Conservation (phyloP, 768 basidiomycete genomes). For the Mycena chlorophos region DNA sequence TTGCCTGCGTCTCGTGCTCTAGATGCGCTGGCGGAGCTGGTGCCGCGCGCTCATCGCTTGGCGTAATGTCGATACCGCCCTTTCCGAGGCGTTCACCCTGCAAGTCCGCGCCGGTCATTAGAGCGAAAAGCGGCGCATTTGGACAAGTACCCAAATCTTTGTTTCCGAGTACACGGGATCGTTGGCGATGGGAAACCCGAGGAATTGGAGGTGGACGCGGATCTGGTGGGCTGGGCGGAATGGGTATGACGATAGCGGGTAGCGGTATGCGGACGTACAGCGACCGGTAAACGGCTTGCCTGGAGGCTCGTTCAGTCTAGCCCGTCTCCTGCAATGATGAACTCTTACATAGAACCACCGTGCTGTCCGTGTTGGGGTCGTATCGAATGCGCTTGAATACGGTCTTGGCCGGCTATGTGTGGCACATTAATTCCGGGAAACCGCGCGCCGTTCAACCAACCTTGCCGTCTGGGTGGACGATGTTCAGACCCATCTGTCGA, state of each 20-base stretch:
- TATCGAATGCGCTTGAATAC: slow-evolving; percentile 83
- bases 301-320: slow-evolving; percentile 29
- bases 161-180: slow-evolving; percentile 89
- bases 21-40: slow-evolving; percentile 58
- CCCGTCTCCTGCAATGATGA: background rate
- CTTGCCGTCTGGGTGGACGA: slow-evolving; percentile 95
- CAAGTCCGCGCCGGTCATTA: background rate
- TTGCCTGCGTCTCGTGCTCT: slow-evolving; percentile 35
- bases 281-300: slow-evolving; percentile 89
- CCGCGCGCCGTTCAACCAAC: slow-evolving; percentile 38
- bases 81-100: slow-evolving; percentile 75
- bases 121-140: slow-evolving; percentile 8
- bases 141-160: slow-evolving; percentile 63
- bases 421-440: slow-evolving; percentile 5
- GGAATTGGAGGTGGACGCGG: slow-evolving; percentile 92
- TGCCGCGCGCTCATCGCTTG: slow-evolving; percentile 63
- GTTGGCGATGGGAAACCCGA: slow-evolving; percentile 92
- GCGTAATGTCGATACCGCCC: slow-evolving; percentile 77
- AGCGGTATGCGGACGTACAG: slow-evolving; percentile 55
- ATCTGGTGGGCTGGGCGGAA: slow-evolving; percentile 83
- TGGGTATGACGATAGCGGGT: slow-evolving; percentile 8
- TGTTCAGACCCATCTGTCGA: slow-evolving; percentile 94
- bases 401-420: slow-evolving; percentile 76
- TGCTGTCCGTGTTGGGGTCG: slow-evolving; percentile 76
- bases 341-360: slow-evolving; percentile 77